These are phyloP conservation scores for Macrolepiota fuliginosa DNA, from an alignment of 768 basidiomycete species.

Conservation along the genomic window DNA sequence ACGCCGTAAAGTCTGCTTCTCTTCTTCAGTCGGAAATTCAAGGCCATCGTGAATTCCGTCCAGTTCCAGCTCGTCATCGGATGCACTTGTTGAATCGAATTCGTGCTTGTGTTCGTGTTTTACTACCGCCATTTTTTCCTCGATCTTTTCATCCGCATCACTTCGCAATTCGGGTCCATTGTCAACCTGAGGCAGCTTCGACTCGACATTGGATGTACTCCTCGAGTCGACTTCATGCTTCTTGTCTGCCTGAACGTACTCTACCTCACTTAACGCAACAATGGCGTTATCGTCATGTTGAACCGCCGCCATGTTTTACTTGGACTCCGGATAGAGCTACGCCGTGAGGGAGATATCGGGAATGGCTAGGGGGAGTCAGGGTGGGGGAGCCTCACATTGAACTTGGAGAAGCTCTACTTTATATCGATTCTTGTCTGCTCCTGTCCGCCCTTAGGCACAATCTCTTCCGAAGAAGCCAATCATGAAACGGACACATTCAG, in stretches of 20 bases:
- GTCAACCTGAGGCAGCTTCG: slow-evolving; percentile 31
- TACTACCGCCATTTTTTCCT: no score
- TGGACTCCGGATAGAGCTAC: not conserved
- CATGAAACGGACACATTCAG: not conserved
- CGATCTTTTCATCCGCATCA: slow-evolving; percentile 52
- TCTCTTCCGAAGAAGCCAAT: not conserved
- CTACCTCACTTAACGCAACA: slow-evolving; percentile 16
- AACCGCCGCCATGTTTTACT: not conserved
- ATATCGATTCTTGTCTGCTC: not conserved
- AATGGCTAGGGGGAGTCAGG: not conserved
- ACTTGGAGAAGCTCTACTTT: not conserved
- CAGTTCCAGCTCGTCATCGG: slow-evolving; percentile 17
- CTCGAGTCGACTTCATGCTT: not conserved
- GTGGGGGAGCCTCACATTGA: not conserved
- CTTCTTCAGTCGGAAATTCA: slow-evolving; percentile 64
- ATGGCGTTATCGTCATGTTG: slow-evolving; percentile 10
- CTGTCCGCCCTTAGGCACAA: not conserved
- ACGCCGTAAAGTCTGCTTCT: slow-evolving; percentile 53
- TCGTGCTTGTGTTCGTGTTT: slow-evolving; percentile 14
- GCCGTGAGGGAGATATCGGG: no score
- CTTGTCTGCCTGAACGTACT: slow-evolving; percentile 16
- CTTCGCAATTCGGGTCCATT: slow-evolving; percentile 64
- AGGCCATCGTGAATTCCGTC: slow-evolving; percentile 48
- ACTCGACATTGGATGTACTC: slow-evolving; percentile 1
- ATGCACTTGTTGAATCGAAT: not conserved